Percentiles rank a stretch among this genome's conserved stretches.
Evolutionary conservation across 2,329 filamentous ascomycete species (phyloP).

Genomic region (Penicillium oxalicum): DNA sequence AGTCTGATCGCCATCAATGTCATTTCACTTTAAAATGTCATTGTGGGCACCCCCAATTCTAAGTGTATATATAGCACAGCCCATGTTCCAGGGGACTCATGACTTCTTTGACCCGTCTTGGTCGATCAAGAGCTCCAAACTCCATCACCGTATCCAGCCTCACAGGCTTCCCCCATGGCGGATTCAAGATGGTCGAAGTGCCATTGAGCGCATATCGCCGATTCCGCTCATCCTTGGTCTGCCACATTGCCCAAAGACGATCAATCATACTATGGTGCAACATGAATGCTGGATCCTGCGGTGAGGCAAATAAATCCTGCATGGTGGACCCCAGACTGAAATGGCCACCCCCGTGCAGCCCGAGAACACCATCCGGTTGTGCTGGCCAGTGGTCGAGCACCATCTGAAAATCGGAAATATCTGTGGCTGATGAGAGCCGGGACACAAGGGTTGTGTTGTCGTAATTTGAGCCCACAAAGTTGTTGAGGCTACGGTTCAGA

Average conservation of each 20-base stretch:
- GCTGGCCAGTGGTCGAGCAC: conserved; percentile 32
- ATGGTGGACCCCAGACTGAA: conserved; percentile 42
- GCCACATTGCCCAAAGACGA: conserved; percentile 45
- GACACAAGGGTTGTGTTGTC: conserved; percentile 18
- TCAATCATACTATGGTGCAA: conserved; percentile 46
- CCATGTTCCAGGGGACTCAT: conserved; percentile 12
- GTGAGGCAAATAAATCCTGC: conserved; percentile 43
- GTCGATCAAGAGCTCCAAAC: conserved; percentile 14
- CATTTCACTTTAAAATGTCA: not conserved
- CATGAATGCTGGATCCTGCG: conserved; percentile 43
- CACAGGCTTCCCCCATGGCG: conserved; percentile 10
- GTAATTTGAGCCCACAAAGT: conserved; percentile 25
- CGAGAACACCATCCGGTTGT: conserved; percentile 23
- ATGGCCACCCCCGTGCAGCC: conserved; percentile 43
- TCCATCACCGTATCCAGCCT: conserved; percentile 16
- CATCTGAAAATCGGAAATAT: conserved; percentile 31
- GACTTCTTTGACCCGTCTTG: conserved; percentile 12
- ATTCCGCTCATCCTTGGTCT: conserved; percentile 18
- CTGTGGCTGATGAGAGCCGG: conserved; percentile 13
- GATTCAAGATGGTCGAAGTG: conserved; percentile 14
- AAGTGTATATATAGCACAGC: conserved; percentile 18
- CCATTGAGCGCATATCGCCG: conserved; percentile 19
- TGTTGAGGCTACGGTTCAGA: conserved; percentile 22
- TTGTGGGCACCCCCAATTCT: not conserved
- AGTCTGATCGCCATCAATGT: no score